Evolutionary conservation across 108 stramenopile genomes (phyloP), one percentile per base, ranked within the genome.

Genomic region (Heterococcus sp.): DNA sequence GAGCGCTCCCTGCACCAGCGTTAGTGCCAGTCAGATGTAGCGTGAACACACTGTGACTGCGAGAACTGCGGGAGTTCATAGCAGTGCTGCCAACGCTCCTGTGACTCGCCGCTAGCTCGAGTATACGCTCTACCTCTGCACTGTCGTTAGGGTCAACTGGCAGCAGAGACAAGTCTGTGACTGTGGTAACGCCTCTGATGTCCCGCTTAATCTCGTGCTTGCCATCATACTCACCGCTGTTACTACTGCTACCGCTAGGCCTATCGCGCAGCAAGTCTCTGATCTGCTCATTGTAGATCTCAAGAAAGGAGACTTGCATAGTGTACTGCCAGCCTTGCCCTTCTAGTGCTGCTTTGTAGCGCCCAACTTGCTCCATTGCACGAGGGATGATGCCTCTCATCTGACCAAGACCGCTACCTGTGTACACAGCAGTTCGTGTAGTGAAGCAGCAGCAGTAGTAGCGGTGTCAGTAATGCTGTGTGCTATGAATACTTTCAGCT

Each of bases 381-480:
- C 95, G 89, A 14, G 97, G 97, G 72, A 97, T 97, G 78, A 98
- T 93, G 30, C 97, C 95, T 29, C 94, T 78, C 94, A 93, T 93
- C 5, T 89, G 81, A 33, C 92, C 93, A 65, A 82, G 80, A 33
- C 95, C 95, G 71, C 71, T 73, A 2, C 97, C 97, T n/a, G n/a
- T n/a, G n/a, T n/a, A n/a, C n/a, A n/a, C n/a, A n/a, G n/a, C n/a
- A n/a, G n/a, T n/a, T n/a, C n/a, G n/a, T n/a, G n/a, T n/a, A n/a
- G n/a, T n/a, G n/a, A n/a, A n/a, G n/a, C n/a, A n/a, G n/a, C n/a
- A n/a, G n/a, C n/a, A n/a, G n/a, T n/a, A n/a, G n/a, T n/a, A n/a
- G n/a, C n/a, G n/a, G n/a, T n/a, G n/a, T n/a, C n/a, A n/a, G n/a
- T n/a, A n/a, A n/a, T n/a, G n/a, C n/a, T n/a, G n/a, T n/a, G n/a